Conservation (phyloP, 495 filamentous ascomycete genomes). For the Trichoderma asperelloides region DNA sequence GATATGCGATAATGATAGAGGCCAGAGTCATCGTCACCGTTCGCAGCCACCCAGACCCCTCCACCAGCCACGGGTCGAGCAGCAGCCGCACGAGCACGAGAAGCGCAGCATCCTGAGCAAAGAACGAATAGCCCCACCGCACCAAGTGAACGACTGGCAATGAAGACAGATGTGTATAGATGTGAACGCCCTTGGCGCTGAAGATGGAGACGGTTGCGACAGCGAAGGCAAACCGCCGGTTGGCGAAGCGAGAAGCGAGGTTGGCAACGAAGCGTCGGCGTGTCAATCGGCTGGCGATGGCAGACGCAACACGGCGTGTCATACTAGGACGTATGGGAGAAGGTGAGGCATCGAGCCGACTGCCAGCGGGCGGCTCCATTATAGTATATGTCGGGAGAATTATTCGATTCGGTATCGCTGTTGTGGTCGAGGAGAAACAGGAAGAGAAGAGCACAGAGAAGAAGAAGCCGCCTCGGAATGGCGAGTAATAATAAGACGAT, state of each 20-base stretch:
- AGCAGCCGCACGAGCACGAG: not conserved
- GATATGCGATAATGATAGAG: not conserved
- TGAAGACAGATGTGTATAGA: slow-evolving; percentile 1
- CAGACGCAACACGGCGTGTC: not conserved
- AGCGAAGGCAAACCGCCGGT: slow-evolving; percentile 7
- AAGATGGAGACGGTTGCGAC: not conserved
- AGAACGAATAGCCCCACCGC: slow-evolving; percentile 6
- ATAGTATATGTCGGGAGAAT: not conserved
- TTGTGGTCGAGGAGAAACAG: not conserved
- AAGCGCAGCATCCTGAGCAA: not conserved
- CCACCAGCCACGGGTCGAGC: not conserved
- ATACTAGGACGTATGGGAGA: not conserved
- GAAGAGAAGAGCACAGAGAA: not conserved
- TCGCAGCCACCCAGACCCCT: not conserved
- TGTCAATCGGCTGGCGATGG: not conserved
- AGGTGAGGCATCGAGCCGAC: slow-evolving; percentile 1
- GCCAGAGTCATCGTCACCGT: not conserved
- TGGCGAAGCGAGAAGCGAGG: not conserved
- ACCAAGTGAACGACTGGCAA: slow-evolving; percentile 2
- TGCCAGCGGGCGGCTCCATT: slow-evolving; percentile 6
- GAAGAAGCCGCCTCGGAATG: not conserved
- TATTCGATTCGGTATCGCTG: not conserved
- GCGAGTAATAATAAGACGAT: not conserved
- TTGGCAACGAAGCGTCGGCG: not conserved
- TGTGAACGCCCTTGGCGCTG: slow-evolving; percentile 8